phyloP scores from a whole-genome alignment of 495 filamentous ascomycete genomes.

The Penicillium mononematosum region DNA sequence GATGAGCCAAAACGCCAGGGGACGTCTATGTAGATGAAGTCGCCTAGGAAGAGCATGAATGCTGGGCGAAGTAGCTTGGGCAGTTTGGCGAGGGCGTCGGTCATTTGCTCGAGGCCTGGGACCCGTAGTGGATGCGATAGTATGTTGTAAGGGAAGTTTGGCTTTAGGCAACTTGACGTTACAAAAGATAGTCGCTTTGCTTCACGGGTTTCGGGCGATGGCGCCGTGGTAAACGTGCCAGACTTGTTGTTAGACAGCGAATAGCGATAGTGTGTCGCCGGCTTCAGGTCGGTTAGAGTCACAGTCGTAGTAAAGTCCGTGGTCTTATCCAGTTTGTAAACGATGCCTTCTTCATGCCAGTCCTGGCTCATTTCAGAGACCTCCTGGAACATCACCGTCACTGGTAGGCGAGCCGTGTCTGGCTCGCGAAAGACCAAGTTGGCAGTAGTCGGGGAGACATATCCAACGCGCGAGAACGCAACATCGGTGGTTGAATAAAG shows the following conservation, averaged over 20 bases:
- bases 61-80: slow-evolving; percentile 58
- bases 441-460: slow-evolving; percentile 77
- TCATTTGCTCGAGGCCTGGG: slow-evolving; percentile 69
- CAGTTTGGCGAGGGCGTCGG: slow-evolving; percentile 55
- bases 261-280: slow-evolving; percentile 74
- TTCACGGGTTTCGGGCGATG: slow-evolving; percentile 59
- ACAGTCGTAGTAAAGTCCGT: slow-evolving; percentile 80
- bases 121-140: slow-evolving; percentile 78
- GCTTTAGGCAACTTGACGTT: slow-evolving; percentile 87
- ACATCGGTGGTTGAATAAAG: slow-evolving; percentile 70
- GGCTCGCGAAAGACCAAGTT: slow-evolving; percentile 84
- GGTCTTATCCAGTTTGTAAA: slow-evolving; percentile 63
- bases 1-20: slow-evolving; percentile 72
- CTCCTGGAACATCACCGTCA: slow-evolving; percentile 64
- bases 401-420: slow-evolving; percentile 66
- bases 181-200: slow-evolving; percentile 77
- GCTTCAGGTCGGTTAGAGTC: slow-evolving; percentile 51
- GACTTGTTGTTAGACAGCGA: slow-evolving; percentile 77
- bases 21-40: slow-evolving; percentile 97
- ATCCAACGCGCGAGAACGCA: slow-evolving; percentile 79
- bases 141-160: slow-evolving; percentile 83
- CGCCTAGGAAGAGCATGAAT: slow-evolving; percentile 98
- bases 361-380: slow-evolving; percentile 23
- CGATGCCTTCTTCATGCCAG: slow-evolving; percentile 66
- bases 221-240: slow-evolving; percentile 73